Percentiles rank a stretch among this genome's conserved stretches.
These are phyloP conservation scores for Hypoxylon intermedium DNA, from an alignment of 495 filamentous ascomycete genomes.

Conservation along the genomic window DNA sequence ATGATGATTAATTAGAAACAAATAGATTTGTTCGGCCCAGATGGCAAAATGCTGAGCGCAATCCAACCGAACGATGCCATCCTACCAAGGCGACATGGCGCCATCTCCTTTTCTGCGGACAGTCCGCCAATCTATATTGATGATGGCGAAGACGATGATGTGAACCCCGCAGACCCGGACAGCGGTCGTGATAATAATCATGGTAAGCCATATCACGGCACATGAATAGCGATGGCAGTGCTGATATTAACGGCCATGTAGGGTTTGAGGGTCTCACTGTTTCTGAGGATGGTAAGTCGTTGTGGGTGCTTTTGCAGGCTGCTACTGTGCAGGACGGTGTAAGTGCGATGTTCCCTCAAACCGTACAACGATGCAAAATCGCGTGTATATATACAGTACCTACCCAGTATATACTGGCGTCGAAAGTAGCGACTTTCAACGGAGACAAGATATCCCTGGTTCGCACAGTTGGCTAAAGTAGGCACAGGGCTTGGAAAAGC, in stretches of 20 bases:
- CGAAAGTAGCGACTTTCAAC: too few species aligned
- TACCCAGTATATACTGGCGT: too few species aligned
- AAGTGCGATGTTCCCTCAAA: slow-evolving; percentile 13
- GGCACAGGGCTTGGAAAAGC: slow-evolving; percentile 50
- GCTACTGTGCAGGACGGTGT: slow-evolving; percentile 73
- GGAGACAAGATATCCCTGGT: too few species aligned
- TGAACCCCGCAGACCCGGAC: slow-evolving; percentile 59
- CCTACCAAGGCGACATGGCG: slow-evolving; percentile 70
- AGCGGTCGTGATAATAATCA: slow-evolving; percentile 78
- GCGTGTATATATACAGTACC: too few species aligned
- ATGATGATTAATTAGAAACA: neutral
- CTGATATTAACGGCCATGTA: neutral
- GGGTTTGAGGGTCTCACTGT: slow-evolving; percentile 74
- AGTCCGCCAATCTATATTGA: slow-evolving; percentile 66
- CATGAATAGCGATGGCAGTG: neutral
- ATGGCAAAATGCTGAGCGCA: slow-evolving; percentile 68
- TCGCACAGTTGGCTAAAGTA: slow-evolving; percentile 10
- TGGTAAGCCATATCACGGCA: slow-evolving; percentile 42
- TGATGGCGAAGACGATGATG: slow-evolving; percentile 43
- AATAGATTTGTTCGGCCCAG: slow-evolving; percentile 59
- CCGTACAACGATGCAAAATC: too few species aligned
- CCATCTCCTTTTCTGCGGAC: slow-evolving; percentile 46
- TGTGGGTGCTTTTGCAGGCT: slow-evolving; percentile 74
- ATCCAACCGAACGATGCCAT: slow-evolving; percentile 72
- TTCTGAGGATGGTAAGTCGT: slow-evolving; percentile 65